A percentile compares a stretch with the other conserved stretches of the same genome.
phyloP scores from a whole-genome alignment of 768 basidiomycete species.

The Russula vinacea region DNA sequence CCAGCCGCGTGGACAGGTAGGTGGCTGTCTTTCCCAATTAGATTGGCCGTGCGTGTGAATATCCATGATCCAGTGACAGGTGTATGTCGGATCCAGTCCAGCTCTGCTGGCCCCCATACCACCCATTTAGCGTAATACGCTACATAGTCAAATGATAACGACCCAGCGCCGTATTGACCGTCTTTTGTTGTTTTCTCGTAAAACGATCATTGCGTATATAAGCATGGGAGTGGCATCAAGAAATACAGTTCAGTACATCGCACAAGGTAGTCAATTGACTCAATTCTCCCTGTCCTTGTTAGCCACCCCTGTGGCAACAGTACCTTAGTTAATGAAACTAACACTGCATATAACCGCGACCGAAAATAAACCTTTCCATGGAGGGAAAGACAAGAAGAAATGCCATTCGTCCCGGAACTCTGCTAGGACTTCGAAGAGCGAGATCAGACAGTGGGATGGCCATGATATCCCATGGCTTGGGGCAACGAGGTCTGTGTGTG shows the following conservation, averaged over 20 bases:
- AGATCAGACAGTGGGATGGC: background rate
- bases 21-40: too few species aligned
- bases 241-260: too few species aligned
- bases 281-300: background rate
- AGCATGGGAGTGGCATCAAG: too few species aligned
- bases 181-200: too few species aligned
- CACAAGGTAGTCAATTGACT: background rate
- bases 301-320: background rate
- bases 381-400: background rate
- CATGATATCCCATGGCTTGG: background rate
- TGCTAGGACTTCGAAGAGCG: background rate
- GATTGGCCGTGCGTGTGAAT: constrained; percentile 2
- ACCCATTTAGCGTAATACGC: too few species aligned
- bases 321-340: background rate
- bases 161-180: too few species aligned
- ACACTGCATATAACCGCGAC: background rate
- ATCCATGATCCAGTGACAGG: too few species aligned
- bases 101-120: too few species aligned
- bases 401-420: background rate
- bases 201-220: too few species aligned
- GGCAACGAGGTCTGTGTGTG: background rate
- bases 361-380: too few species aligned
- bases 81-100: background rate
- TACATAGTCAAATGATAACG: too few species aligned
- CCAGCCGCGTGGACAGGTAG: too few species aligned